phyloP scores from a whole-genome alignment of 768 basidiomycete genomes.

The Basidioascus undulatus region DNA sequence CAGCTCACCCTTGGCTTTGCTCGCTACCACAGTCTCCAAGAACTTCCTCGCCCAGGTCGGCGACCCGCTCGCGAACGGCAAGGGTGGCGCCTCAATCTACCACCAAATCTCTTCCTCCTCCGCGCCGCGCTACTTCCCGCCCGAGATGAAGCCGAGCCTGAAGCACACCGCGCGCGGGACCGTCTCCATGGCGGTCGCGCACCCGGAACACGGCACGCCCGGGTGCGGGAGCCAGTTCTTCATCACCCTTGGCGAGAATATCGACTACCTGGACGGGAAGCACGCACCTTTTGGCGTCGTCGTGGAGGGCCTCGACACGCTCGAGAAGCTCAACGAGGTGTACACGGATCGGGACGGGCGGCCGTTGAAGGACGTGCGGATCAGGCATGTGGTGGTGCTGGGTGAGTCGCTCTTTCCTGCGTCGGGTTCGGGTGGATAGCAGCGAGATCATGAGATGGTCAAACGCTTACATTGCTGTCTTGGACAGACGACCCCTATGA shows the following conservation, averaged over 20 bases:
- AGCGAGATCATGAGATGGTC: too few relatives aligned
- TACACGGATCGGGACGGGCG: slow-evolving; percentile 69
- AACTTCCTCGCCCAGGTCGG: slow-evolving; percentile 90
- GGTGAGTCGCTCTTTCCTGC: slow-evolving; percentile 38
- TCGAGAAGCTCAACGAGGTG: slow-evolving; percentile 79
- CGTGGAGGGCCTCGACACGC: slow-evolving; percentile 74
- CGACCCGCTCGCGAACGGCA: slow-evolving; percentile 88
- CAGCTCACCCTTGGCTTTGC: neutral
- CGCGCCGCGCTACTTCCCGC: slow-evolving; percentile 59
- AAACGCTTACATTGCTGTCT: too few relatives aligned
- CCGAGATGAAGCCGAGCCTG: slow-evolving; percentile 31
- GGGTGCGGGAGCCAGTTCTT: slow-evolving; percentile 94
- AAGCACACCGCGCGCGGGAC: slow-evolving; percentile 72
- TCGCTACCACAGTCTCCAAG: slow-evolving; percentile 48
- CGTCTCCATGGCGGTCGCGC: slow-evolving; percentile 86
- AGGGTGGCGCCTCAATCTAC: slow-evolving; percentile 74
- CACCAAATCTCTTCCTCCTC: slow-evolving; percentile 37
- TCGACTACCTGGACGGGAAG: slow-evolving; percentile 85
- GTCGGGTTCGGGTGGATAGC: too few relatives aligned
- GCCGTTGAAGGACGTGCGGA: slow-evolving; percentile 80
- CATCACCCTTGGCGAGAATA: slow-evolving; percentile 66
- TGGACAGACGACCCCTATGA: slow-evolving; percentile 78
- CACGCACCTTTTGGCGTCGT: slow-evolving; percentile 91
- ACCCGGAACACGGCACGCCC: slow-evolving; percentile 24
- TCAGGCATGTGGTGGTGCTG: slow-evolving; percentile 83